Evolutionary conservation across 345 rosid species (phyloP).

Genomic region (Hibiscus syriacus): DNA sequence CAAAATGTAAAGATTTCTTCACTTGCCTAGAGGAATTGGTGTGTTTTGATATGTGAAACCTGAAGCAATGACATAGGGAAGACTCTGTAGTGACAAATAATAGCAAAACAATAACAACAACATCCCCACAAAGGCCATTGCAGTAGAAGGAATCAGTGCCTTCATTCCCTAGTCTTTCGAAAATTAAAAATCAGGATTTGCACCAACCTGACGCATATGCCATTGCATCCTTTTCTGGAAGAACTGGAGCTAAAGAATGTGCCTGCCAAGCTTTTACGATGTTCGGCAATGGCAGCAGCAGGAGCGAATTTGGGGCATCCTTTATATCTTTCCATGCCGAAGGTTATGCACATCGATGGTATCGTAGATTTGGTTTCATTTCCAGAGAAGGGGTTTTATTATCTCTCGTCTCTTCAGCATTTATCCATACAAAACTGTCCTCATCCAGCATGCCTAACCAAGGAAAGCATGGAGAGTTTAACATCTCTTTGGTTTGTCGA

Average conservation of each 20-base stretch:
- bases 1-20: conserved; percentile 1
- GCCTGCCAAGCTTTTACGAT: conserved; percentile 3
- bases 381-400: not conserved
- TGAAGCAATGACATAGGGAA: conserved; percentile 8
- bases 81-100: not conserved
- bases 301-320: not conserved
- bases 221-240: not conserved
- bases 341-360: not conserved
- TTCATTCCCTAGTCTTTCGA: conserved; percentile 11
- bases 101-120: not conserved
- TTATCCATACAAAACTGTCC: conserved; percentile 1
- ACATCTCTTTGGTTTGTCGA: not conserved
- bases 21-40: conserved; percentile 8
- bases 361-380: conserved; percentile 5
- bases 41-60: conserved; percentile 5
- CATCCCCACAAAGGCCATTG: not conserved
- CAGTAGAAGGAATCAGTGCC: not conserved
- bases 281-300: not conserved
- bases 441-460: not conserved
- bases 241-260: conserved; percentile 8
- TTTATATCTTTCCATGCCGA: conserved; percentile 2
- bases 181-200: not conserved
- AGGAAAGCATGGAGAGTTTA: conserved; percentile 9
- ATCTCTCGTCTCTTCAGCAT: conserved; percentile 10
- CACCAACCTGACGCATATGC: conserved; percentile 5